Percentiles rank a stretch among this genome's conserved stretches.
phyloP scores from a whole-genome alignment of 129 eudicot species.

The Apium graveolens region DNA sequence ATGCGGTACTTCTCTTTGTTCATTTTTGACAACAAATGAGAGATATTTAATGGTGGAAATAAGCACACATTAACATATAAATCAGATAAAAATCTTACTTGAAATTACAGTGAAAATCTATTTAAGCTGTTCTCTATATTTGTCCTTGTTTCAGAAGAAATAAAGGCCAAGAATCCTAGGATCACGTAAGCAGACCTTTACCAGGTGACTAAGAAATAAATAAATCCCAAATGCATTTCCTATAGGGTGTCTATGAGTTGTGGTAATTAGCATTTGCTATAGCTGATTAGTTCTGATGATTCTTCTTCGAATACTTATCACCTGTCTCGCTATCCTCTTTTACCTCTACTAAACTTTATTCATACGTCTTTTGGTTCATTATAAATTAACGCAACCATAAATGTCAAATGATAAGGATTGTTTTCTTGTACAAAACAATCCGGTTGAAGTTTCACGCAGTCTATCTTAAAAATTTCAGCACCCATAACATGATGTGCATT shows the following conservation, averaged over 20 bases:
- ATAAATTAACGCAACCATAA: background rate
- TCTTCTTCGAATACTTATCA: background rate
- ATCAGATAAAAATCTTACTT: background rate
- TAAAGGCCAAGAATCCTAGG: slow-evolving; percentile 68
- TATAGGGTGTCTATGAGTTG: background rate
- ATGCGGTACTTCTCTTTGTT: too few relatives aligned
- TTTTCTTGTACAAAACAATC: background rate
- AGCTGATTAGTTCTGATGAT: background rate
- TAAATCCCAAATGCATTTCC: background rate
- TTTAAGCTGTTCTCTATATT: background rate
- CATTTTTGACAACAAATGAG: too few relatives aligned
- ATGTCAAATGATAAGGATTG: background rate
- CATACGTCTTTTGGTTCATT: background rate
- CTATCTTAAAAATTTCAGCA: slow-evolving; percentile 37
- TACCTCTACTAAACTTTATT: too few relatives aligned
- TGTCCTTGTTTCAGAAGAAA: slow-evolving; percentile 47
- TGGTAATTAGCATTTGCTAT: background rate
- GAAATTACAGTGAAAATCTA: background rate
- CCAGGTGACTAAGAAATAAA: slow-evolving; percentile 63
- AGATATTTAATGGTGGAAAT: too few relatives aligned
- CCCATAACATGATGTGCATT: background rate
- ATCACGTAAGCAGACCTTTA: slow-evolving; percentile 92
- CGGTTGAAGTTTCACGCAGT: background rate
- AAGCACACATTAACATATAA: too few relatives aligned
- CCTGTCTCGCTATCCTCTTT: background rate